Base-by-base conservation (phyloP, 257 asterid species). In the Mentha longifolia region DNA sequence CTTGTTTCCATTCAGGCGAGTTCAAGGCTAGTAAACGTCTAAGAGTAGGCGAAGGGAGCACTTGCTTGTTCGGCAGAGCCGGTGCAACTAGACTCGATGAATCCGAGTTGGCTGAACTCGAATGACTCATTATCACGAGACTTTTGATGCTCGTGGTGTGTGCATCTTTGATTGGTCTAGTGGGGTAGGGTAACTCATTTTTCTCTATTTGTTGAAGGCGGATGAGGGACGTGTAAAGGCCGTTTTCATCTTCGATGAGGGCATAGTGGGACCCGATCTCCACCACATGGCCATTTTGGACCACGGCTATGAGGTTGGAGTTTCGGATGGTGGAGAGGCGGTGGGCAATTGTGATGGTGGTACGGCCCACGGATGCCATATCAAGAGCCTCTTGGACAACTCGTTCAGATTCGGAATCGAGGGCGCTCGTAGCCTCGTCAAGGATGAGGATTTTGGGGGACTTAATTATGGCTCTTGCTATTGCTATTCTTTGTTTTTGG, bases 341-440 rank as follows among this genome's bases (percentile, higher is more conserved):
- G 72, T 83, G 91, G 4, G 88, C 91, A 19, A 86, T 79, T 39
- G 78, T 25, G 4, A 82, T 57, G 0, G 87, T 74, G 0, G 87
- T 86, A 47, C 86, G 72, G 31, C 87, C 85, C 15, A 33, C 37
- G 59, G 85, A 80, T 50, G 84, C 86, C 17, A 78, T 82, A 37
- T 84, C 81, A 9, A 86, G 73, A n/a, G 92, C 92, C 20, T 78
- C 84, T 39, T 84, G 92, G 7, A 84, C 86, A 19, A 69, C 58
- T 49, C 75, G 84, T 76, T 86, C 87, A 6, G 92, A 86, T 49
- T 82, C 79, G 17, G 92, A 69, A 72, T 86, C 89, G 4, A 86
- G 71, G 37, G 92, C 81, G 67, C 87, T 86, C 13, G 89, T 86
- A 47, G 92, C 89, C 78, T 86, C 89, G 52, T 84, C 89, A 15